Evolutionary conservation across 352 stramenopile species (phyloP), one percentile per base, ranked within the genome.

Genomic region (Globisporangium canariense): DNA sequence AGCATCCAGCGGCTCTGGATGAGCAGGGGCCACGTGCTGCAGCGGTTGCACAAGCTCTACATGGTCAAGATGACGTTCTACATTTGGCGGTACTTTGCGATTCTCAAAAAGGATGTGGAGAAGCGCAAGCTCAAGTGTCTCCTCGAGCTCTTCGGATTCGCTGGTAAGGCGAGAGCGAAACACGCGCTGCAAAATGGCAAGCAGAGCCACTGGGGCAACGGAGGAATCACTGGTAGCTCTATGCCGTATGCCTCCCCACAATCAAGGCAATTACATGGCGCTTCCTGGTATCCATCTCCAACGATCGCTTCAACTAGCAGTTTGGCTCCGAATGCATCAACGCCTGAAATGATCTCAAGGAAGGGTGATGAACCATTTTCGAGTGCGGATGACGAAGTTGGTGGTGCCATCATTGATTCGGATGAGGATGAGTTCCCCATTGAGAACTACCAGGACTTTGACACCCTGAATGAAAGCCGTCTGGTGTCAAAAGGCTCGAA

Each of bases 21-120:
- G 66, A 76, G 67, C 30, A 70, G 76, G 1, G 86, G 83, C 2
- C 71, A 90, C n/a, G 64, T 69, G 13, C 70, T 94, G 14, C 81
- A 86, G 43, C 68, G 74, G 3, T 68, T 86, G 11, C 79, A 86
- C 68, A 84, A 85, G 40, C 69, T 71, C 43, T 88, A 88, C 55
- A 88, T 83, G 71, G 79, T 86, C 11, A 70, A 60, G 49, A 54
- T 87, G 25, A 77, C 79, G 10, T 84, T 88, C 45, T 78, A 75
- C 43, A 50, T 90, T 5, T 71, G 82, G 52, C 69, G 79, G n/a
- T 90, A 90, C 51, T 84, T 78, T 56, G 67, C 76, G 4, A 87
- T 88, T 63, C 69, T 90, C 49, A 79, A 79, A 28, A 69, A 54
- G 18, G 81, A 88, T 66, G 74, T 88, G 59, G 64, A 68, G 16